Evolutionary conservation across 768 basidiomycete genomes (phyloP).

Genomic region (Leucosporidium creatinivorum): DNA sequence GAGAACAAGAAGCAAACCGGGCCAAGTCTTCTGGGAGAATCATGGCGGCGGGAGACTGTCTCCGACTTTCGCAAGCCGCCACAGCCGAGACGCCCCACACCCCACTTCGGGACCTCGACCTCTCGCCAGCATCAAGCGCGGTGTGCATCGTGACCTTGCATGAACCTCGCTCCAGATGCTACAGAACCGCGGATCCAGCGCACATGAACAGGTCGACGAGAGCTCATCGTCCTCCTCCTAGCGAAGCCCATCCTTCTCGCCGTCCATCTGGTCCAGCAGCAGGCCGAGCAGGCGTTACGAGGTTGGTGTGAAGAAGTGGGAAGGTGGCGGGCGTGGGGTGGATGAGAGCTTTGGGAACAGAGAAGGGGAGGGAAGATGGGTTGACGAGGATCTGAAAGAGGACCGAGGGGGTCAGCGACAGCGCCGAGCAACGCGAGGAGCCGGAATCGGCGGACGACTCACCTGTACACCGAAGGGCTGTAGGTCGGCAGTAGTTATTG

Average conservation of each 20-base stretch:
- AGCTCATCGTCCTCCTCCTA: no score
- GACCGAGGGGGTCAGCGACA: not conserved
- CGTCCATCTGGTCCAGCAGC: not conserved
- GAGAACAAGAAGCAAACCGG: not conserved
- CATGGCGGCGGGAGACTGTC: not conserved
- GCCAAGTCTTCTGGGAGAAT: no score
- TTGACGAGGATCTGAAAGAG: constrained; percentile 18
- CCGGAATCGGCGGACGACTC: not conserved
- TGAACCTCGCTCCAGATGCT: no score
- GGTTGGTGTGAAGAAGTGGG: constrained; percentile 11
- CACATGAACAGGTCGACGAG: no score
- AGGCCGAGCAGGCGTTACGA: not conserved
- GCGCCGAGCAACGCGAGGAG: not conserved
- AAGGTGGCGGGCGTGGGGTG: constrained; percentile 1
- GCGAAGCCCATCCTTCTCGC: not conserved
- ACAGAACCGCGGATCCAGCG: no score
- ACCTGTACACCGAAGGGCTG: constrained; percentile 20
- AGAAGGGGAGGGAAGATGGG: constrained; percentile 4
- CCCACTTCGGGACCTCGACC: no score
- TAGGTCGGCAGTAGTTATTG: constrained; percentile 21
- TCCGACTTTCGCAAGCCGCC: no score
- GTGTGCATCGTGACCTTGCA: no score
- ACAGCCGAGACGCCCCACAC: not conserved
- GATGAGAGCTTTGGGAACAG: constrained; percentile 5
- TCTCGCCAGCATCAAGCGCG: no score